Evolutionary conservation across 495 filamentous ascomycete genomes (phyloP).

Genomic region (Aspergillus avenaceus): DNA sequence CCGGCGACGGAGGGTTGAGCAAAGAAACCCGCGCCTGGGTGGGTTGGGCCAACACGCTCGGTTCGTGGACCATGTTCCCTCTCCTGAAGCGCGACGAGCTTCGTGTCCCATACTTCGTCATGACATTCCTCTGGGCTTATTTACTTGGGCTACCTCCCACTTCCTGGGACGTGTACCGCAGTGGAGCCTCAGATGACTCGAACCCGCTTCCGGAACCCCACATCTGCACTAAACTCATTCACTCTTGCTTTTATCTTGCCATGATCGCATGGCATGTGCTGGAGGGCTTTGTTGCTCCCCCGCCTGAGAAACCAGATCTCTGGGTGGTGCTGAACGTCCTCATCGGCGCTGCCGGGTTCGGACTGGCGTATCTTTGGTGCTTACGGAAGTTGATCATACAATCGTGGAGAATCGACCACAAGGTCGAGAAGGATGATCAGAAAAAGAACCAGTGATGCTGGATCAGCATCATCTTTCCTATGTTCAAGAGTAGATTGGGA

Average conservation of each 20-base stretch:
- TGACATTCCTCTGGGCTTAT: conserved; percentile 85
- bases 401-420: conserved; percentile 36
- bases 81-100: conserved; percentile 82
- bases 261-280: conserved; percentile 78
- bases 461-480: conserved; percentile 3
- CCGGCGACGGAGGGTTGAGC: conserved; percentile 68
- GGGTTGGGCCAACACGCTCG: conserved; percentile 86
- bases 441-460: conserved; percentile 40
- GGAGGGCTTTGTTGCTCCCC: conserved; percentile 63
- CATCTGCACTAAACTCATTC: conserved; percentile 60
- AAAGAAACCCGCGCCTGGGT: conserved; percentile 81
- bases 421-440: conserved; percentile 21
- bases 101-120: conserved; percentile 74
- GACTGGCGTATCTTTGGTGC: conserved; percentile 87
- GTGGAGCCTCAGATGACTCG: conserved; percentile 31
- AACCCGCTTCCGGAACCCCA: conserved; percentile 39
- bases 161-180: conserved; percentile 60
- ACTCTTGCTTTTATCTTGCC: conserved; percentile 66
- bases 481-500: neutral
- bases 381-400: conserved; percentile 64
- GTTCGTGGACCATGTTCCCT: conserved; percentile 91
- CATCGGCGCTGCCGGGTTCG: conserved; percentile 80
- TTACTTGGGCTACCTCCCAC: conserved; percentile 81
- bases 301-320: conserved; percentile 77
- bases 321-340: conserved; percentile 90